Evolutionary conservation across 2,329 filamentous ascomycete species (phyloP).

Genomic region (Tolypocladium ophioglossoides): DNA sequence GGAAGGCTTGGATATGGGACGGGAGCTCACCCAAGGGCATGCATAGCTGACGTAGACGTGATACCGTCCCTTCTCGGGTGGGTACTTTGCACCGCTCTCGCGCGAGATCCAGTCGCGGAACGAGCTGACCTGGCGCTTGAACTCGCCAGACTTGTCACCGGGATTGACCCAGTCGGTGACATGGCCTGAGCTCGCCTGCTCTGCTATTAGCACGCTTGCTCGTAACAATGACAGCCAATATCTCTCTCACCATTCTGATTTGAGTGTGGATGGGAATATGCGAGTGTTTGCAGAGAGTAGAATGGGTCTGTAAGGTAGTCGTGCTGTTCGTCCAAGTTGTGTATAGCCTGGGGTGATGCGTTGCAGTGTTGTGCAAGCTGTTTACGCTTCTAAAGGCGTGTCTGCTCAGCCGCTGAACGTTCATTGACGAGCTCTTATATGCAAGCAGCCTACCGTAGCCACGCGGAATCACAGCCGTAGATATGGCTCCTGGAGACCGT

Average conservation of each 20-base stretch:
- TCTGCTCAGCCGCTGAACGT: neutral
- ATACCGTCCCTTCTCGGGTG: conserved; percentile 80
- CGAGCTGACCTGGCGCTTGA: conserved; percentile 75
- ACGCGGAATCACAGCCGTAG: neutral
- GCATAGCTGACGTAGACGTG: conserved; percentile 93
- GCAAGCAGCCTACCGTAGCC: neutral
- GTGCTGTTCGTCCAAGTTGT: neutral
- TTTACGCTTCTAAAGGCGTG: neutral
- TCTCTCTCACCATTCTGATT: conserved; percentile 2
- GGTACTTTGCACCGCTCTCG: conserved; percentile 62
- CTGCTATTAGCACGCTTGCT: neutral
- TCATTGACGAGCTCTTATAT: neutral
- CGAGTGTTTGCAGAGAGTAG: neutral
- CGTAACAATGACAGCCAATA: neutral
- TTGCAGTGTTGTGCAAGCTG: neutral
- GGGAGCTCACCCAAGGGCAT: conserved; percentile 63
- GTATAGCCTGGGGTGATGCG: neutral
- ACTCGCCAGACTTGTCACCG: conserved; percentile 74
- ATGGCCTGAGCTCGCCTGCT: conserved; percentile 4
- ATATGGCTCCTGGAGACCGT: neutral
- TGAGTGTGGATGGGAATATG: neutral
- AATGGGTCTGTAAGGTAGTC: neutral
- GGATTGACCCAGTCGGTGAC: conserved; percentile 77
- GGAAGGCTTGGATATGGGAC: too few species aligned
- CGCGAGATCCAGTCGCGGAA: conserved; percentile 76